These are phyloP conservation scores for Geotrichum ghanense DNA, from an alignment of 805 yeast species.

Conservation along the genomic window DNA sequence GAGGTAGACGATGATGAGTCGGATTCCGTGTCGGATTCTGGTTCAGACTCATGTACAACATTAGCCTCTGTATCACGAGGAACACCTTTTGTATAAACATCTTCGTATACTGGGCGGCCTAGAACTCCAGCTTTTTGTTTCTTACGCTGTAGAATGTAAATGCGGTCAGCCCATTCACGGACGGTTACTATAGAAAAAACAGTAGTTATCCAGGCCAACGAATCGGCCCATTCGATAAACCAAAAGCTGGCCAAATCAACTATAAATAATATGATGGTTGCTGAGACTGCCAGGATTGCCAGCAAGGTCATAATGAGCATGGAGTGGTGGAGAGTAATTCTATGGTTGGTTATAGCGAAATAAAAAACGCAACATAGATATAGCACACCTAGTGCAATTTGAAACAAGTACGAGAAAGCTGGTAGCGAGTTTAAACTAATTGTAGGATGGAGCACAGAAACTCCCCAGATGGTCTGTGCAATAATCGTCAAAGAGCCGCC, in stretches of 20 bases:
- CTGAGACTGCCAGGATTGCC: conserved; percentile 42
- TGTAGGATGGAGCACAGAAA: conserved; percentile 37
- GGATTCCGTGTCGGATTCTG: neutral
- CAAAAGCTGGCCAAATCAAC: conserved; percentile 68
- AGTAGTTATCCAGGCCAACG: conserved; percentile 62
- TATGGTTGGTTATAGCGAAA: conserved; percentile 29
- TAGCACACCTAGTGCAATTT: conserved; percentile 59
- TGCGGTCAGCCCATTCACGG: conserved; percentile 78
- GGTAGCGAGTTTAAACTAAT: conserved; percentile 36
- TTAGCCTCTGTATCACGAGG: neutral
- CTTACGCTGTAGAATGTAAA: conserved; percentile 42
- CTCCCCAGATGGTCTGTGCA: conserved; percentile 61
- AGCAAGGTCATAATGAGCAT: conserved; percentile 35
- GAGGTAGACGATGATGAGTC: neutral
- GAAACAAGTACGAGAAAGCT: conserved; percentile 59
- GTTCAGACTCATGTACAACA: neutral
- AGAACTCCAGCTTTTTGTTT: conserved; percentile 60
- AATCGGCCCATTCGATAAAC: conserved; percentile 63
- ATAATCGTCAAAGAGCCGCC: conserved; percentile 44
- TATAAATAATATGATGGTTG: conserved; percentile 59
- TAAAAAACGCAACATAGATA: conserved; percentile 55
- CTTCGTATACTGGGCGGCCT: conserved; percentile 67
- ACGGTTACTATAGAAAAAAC: conserved; percentile 61
- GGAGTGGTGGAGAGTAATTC: neutral
- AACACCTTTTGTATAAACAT: conserved; percentile 28